Conservation (phyloP, 768 basidiomycete species). For the Podaxis mareebaensis region DNA sequence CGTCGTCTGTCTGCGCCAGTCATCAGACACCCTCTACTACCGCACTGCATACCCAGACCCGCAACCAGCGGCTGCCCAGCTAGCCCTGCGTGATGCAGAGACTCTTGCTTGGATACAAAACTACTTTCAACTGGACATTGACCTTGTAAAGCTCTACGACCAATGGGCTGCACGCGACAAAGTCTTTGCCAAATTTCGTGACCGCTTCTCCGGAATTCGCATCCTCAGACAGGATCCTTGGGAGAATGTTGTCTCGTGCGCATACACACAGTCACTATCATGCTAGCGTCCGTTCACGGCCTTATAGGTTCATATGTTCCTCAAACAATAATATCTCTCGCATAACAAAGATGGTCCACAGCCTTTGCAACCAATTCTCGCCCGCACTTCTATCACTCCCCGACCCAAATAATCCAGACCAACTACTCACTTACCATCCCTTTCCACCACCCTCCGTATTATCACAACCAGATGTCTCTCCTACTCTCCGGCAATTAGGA, state of each 20-base stretch:
- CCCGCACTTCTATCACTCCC: conserved; percentile 56
- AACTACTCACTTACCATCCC: conserved; percentile 59
- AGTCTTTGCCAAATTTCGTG: conserved; percentile 65
- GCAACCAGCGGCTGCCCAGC: conserved; percentile 34
- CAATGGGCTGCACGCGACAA: conserved; percentile 75
- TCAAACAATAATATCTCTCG: conserved; percentile 96
- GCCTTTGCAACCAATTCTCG: conserved; percentile 78
- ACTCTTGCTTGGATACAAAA: conserved; percentile 75
- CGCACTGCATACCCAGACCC: conserved; percentile 63
- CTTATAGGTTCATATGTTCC: conserved; percentile 89
- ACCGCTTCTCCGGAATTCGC: conserved; percentile 78
- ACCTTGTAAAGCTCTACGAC: conserved; percentile 68
- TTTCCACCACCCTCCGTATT: conserved; percentile 82
- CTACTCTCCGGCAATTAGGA: conserved; percentile 75
- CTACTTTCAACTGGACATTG: conserved; percentile 87
- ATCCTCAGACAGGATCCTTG: conserved; percentile 93
- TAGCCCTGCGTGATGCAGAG: conserved; percentile 50
- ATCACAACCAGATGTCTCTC: conserved; percentile 54
- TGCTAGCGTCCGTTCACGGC: background rate
- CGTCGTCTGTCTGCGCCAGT: conserved; percentile 81
- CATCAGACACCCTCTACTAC: conserved; percentile 66
- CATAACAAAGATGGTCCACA: conserved; percentile 91
- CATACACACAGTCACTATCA: background rate
- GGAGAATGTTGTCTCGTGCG: conserved; percentile 94
- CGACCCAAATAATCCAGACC: conserved; percentile 30